Evolutionary conservation across 2,329 filamentous ascomycete species (phyloP), one percentile per base, ranked within the genome.

Genomic region (Gaeumannomyces tritici): DNA sequence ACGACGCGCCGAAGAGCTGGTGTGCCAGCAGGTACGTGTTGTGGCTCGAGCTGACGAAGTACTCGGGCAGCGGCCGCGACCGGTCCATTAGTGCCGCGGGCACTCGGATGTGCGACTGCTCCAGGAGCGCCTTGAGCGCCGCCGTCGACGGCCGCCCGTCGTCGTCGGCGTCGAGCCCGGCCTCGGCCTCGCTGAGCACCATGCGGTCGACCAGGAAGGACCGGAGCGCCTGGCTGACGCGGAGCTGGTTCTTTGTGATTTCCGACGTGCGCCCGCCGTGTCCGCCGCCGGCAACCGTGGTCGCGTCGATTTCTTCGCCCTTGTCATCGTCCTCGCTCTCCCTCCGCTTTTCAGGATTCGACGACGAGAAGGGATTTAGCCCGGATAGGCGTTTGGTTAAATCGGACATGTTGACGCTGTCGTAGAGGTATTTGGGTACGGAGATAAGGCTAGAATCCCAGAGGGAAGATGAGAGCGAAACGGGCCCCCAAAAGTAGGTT

Each of bases 21-120:
- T 90, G 85, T 0, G 86, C 87, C 68, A 86, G 77, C 29, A 90
- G 76, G 68, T 90, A 90, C 0, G 88, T 90, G 72, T 90, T 90
- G 75, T 90, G 88, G 66, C 84, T 88, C 4, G 86, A 89, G 72
- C 84, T 88, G 73, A 90, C 84, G 69, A 86, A 90, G 73, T 90
- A 90, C 66, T 89, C 85, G 1, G 86, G 82, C 27, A 90, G 74
- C 1, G 86, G 82, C 65, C 84, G 77, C 13, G 80, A 83, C 63
- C 83, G 76, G 68, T 88, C 83, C 11, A 80, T 79, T 15, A 87
- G 72, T 61, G 79, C 73, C 2, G 71, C 64, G 0, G 86, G 86
- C 1, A 88, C 82, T 51, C 77, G 69, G 67, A 86, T 80, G 71
- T 88, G 83, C 35, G 82, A 79, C 66, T 78, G 81, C 64, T 81